phyloP scores from a whole-genome alignment of 2,329 filamentous ascomycete species.

The Cladosporium sp. region DNA sequence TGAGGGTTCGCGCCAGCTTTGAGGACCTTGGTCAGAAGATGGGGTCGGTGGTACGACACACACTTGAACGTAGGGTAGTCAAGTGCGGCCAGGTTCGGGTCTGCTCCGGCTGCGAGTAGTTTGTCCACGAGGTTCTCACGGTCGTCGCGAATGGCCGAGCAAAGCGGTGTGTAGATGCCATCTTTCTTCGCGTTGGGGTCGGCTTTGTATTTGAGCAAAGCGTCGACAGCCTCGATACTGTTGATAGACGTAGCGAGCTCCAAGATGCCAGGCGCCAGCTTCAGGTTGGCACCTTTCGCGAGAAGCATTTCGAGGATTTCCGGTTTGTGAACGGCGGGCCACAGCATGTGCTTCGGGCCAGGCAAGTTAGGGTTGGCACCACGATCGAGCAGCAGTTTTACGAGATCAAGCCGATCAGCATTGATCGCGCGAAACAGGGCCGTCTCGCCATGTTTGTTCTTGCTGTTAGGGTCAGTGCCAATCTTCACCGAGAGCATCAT shows the following conservation, averaged over 20 bases:
- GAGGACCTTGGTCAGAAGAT: slow-evolving; percentile 61
- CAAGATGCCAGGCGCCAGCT: slow-evolving; percentile 64
- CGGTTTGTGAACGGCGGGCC: slow-evolving; percentile 63
- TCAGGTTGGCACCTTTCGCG: slow-evolving; percentile 56
- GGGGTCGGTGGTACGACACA: slow-evolving; percentile 63
- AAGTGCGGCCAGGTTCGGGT: slow-evolving; percentile 57
- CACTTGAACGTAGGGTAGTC: slow-evolving; percentile 70
- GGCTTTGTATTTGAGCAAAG: slow-evolving; percentile 62
- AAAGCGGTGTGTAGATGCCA: slow-evolving; percentile 67
- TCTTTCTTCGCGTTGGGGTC: slow-evolving; percentile 64
- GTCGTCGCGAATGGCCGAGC: slow-evolving; percentile 68
- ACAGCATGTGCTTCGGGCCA: slow-evolving; percentile 56
- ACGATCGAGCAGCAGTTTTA: slow-evolving; percentile 56
- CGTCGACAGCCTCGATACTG: slow-evolving; percentile 61
- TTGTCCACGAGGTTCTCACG: slow-evolving; percentile 62
- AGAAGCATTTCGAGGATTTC: slow-evolving; percentile 59
- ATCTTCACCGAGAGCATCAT: slow-evolving; percentile 57
- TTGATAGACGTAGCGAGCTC: slow-evolving; percentile 65
- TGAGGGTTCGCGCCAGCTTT: slow-evolving; percentile 61
- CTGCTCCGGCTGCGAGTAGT: slow-evolving; percentile 54
- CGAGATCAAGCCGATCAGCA: slow-evolving; percentile 57
- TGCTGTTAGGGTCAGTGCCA: slow-evolving; percentile 58
- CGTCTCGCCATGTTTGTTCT: slow-evolving; percentile 63
- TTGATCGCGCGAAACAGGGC: slow-evolving; percentile 64
- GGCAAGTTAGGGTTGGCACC: slow-evolving; percentile 68